These are phyloP conservation scores for Talaromyces thailandensis DNA, from an alignment of 495 filamentous ascomycete genomes.

Conservation along the genomic window DNA sequence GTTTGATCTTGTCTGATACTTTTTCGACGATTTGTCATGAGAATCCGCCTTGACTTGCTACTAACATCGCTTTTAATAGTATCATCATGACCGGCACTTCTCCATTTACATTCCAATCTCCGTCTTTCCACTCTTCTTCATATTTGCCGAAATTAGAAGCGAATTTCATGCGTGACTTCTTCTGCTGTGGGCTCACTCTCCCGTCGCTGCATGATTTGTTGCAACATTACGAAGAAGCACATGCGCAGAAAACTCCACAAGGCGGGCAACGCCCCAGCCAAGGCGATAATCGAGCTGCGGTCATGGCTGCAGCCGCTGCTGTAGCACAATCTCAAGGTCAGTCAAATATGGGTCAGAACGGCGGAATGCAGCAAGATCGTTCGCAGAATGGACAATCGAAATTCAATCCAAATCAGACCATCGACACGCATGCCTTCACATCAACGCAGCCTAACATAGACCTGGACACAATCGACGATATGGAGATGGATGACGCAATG, in stretches of 20 bases:
- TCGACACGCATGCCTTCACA: conserved; percentile 9
- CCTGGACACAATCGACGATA: conserved; percentile 82
- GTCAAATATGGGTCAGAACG: conserved; percentile 26
- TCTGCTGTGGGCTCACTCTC: conserved; percentile 80
- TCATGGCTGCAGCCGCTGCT: conserved; percentile 45
- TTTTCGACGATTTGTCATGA: not conserved
- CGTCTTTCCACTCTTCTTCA: conserved; percentile 93
- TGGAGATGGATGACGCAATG: conserved; percentile 90
- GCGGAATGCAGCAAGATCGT: conserved; percentile 32
- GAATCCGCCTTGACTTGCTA: not conserved
- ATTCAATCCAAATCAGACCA: conserved; percentile 28
- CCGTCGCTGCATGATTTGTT: conserved; percentile 89
- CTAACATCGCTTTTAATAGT: conserved; percentile 34
- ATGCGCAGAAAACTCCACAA: conserved; percentile 59
- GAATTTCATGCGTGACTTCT: conserved; percentile 92
- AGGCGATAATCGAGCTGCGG: conserved; percentile 45
- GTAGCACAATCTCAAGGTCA: conserved; percentile 48
- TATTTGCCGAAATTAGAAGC: conserved; percentile 97
- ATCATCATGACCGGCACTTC: conserved; percentile 96
- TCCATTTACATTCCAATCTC: conserved; percentile 80
- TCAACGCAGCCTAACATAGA: conserved; percentile 44
- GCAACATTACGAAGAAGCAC: conserved; percentile 92
- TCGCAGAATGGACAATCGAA: conserved; percentile 34
- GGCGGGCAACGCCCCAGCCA: conserved; percentile 47
- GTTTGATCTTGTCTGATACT: not conserved